phyloP scores from a whole-genome alignment of 768 basidiomycete genomes.

The Boletus tylopilopsis region DNA sequence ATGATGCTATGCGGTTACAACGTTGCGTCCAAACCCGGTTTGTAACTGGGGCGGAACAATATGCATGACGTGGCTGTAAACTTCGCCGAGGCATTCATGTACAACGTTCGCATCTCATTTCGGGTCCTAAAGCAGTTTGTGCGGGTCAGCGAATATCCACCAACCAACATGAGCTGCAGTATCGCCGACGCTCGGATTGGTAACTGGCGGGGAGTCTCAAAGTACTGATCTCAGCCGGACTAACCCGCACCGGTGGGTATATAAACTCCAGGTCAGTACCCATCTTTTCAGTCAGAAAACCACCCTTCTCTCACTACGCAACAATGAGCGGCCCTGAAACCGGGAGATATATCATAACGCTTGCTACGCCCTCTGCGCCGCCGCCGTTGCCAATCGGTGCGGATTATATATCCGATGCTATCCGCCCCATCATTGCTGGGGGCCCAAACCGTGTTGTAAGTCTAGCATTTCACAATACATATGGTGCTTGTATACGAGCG shows the following conservation, averaged over 20 bases:
- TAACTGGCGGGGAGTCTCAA: no score
- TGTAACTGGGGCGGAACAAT: no score
- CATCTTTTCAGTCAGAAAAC: neutral
- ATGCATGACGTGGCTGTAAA: no score
- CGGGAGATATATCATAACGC: neutral
- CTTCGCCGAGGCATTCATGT: no score
- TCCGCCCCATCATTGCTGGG: neutral
- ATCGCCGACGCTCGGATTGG: no score
- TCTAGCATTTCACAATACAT: neutral
- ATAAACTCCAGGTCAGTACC: neutral
- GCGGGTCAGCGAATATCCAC: no score
- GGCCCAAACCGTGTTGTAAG: neutral
- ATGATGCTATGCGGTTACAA: no score
- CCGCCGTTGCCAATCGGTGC: neutral
- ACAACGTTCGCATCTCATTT: no score
- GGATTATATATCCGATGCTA: neutral
- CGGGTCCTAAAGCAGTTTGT: no score
- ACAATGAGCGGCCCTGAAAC: neutral
- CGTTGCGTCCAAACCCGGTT: no score
- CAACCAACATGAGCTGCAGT: no score
- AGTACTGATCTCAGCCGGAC: neutral
- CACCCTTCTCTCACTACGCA: neutral
- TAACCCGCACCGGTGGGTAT: neutral
- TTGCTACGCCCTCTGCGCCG: neutral
- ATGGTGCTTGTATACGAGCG: neutral